Evolutionary conservation across 805 yeast genomes (phyloP), one percentile per base, ranked within the genome.

Genomic region (Yarrowia porcina): DNA sequence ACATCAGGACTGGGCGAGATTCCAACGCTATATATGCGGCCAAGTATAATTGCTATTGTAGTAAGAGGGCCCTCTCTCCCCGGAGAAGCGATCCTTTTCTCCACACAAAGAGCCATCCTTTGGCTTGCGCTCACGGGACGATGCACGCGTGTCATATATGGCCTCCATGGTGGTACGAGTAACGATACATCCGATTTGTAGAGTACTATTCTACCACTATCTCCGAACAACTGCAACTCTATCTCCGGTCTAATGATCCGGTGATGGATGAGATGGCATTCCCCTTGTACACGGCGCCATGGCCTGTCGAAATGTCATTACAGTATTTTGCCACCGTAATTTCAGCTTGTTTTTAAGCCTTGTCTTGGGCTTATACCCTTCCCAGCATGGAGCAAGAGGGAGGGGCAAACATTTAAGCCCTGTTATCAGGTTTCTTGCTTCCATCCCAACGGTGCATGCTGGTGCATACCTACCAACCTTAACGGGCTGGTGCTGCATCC

Each of bases 361-460:
- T 21, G 39, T 47, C 27, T 30, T 12, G 25, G 13, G 18, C 23
- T 12, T 33, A 12, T 2, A 13, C 27, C 50, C 50, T 17, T 17
- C 11, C n/a, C 21, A 11, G 27, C 9, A n/a, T 21, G 21, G 15
- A 27, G 49, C 25, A 28, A 28, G 50, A 32, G 54, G 38, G 38
- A 27, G 54, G 54, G 38, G n/a, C 7, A 47, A 32, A 21, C 56
- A 49, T 32, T 32, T 49, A 49, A 21, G 52, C 52, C 45, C 52
- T 30, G 52, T 45, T 45, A 45, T 45, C 52, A 30, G 36, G 52
- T 45, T 30, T 45, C 56, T 49, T 49, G 39, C 56, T 32, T 49
- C 56, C 39, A 49, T 49, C 56, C 56, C 56, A 32, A 33, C 28
- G 28, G 56, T 49, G 56, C 56, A 49, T 32, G 56, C 3, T 49